A percentile compares a stretch with the other conserved stretches of the same genome.
These are phyloP conservation scores for Solioccasus polychromus DNA, from an alignment of 768 basidiomycete genomes.

Conservation along the genomic window DNA sequence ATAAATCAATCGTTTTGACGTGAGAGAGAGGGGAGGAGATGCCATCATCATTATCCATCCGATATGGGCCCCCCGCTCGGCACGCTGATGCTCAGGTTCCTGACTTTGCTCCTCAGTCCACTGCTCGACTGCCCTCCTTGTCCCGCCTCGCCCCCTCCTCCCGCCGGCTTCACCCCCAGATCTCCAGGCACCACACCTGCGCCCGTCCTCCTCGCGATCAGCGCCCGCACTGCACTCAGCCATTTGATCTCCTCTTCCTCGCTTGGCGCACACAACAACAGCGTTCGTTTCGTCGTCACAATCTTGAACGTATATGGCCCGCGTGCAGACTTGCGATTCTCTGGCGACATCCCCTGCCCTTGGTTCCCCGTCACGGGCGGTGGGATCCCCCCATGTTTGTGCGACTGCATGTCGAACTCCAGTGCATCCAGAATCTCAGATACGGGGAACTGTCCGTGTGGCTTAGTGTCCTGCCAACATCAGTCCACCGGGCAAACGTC, in stretches of 20 bases:
- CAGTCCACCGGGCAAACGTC: conserved; percentile 4
- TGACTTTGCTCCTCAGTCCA: conserved; percentile 45
- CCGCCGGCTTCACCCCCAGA: conserved; percentile 10
- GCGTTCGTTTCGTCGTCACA: conserved; percentile 88
- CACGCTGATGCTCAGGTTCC: conserved; percentile 46
- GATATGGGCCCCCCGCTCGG: conserved; percentile 20
- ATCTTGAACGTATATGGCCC: conserved; percentile 84
- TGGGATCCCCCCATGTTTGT: conserved; percentile 44
- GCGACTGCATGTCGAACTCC: conserved; percentile 70
- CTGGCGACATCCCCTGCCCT: conserved; percentile 33
- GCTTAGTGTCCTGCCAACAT: conserved; percentile 74
- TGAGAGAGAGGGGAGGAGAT: conserved; percentile 17
- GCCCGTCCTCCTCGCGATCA: conserved; percentile 73
- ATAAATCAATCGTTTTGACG: conserved; percentile 10
- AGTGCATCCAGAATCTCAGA: conserved; percentile 87
- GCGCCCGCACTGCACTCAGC: conserved; percentile 90
- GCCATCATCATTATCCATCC: conserved; percentile 27
- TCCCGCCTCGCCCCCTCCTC: conserved; percentile 14
- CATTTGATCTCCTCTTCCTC: conserved; percentile 99
- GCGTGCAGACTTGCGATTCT: conserved; percentile 45
- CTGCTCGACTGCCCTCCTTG: conserved; percentile 27
- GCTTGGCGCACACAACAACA: conserved; percentile 87
- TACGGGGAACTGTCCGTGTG: conserved; percentile 83
- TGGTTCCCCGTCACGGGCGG: conserved; percentile 30
- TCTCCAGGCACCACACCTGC: conserved; percentile 51